Percentiles rank a stretch among this genome's conserved stretches.
phyloP scores from a whole-genome alignment of 306 rosid genomes.

The Pyrus communis region DNA sequence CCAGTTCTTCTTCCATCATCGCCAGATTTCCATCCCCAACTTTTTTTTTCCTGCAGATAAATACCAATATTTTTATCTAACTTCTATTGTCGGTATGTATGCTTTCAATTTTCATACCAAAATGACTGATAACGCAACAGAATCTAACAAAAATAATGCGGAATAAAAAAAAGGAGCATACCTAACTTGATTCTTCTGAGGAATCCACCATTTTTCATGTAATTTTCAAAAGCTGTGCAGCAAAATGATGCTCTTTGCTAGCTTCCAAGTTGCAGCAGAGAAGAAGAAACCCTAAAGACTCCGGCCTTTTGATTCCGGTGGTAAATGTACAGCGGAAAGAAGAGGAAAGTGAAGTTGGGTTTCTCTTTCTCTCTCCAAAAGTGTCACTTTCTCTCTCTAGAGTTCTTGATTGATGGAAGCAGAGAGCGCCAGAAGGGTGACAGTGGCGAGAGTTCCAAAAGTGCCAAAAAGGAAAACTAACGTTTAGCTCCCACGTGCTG shows the following conservation, averaged over 20 bases:
- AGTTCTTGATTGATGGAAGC: slow-evolving; percentile 25
- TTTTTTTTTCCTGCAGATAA: too few species aligned
- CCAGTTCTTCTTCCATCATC: not conserved
- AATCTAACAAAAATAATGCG: not conserved
- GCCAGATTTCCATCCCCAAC: slow-evolving; percentile 4
- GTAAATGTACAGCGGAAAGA: not conserved
- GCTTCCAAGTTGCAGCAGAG: not conserved
- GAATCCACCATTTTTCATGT: slow-evolving; percentile 11
- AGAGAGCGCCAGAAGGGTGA: slow-evolving; percentile 35
- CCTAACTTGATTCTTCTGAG: slow-evolving; percentile 34
- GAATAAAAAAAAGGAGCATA: slow-evolving; percentile 26
- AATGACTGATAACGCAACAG: slow-evolving; percentile 6
- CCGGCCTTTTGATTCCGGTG: slow-evolving; percentile 7
- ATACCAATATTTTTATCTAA: not conserved
- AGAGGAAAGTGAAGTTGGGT: slow-evolving; percentile 35
- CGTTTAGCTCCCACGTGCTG: slow-evolving; percentile 17
- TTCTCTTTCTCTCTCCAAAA: not conserved
- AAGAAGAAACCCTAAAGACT: slow-evolving; percentile 27
- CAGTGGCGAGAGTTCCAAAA: slow-evolving; percentile 31
- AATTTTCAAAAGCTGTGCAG: slow-evolving; percentile 1
- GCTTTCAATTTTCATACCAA: slow-evolving; percentile 7
- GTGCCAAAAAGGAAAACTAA: slow-evolving; percentile 33
- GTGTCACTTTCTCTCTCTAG: slow-evolving; percentile 2
- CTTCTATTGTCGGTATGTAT: slow-evolving; percentile 1
- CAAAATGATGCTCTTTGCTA: not conserved